Percentiles rank a stretch among this genome's conserved stretches.
Evolutionary conservation across 2,329 filamentous ascomycete species (phyloP).

Genomic region (Alternaria brassicae): DNA sequence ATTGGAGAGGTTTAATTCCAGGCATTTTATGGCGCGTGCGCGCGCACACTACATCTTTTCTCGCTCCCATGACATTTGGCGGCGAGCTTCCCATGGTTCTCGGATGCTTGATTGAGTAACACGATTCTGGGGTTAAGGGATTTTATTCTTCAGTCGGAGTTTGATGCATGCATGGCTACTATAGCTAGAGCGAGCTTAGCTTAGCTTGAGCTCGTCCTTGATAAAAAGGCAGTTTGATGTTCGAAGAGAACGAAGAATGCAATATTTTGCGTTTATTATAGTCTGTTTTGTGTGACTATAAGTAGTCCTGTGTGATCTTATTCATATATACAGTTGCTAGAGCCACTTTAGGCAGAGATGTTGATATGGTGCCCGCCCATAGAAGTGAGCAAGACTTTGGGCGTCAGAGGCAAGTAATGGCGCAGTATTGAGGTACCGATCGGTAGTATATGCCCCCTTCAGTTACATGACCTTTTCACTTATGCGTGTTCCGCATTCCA

Average conservation of each 20-base stretch:
- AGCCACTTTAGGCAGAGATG: no score
- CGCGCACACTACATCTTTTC: neutral
- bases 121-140: slow-evolving; percentile 11
- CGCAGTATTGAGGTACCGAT: no score
- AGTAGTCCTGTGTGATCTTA: no score
- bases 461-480: no score
- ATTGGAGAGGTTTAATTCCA: slow-evolving; percentile 1
- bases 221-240: neutral
- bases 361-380: no score
- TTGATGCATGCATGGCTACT: slow-evolving; percentile 9
- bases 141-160: slow-evolving; percentile 6
- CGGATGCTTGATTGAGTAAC: slow-evolving; percentile 17
- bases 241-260: slow-evolving; percentile 3
- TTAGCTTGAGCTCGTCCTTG: neutral
- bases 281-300: neutral
- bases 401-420: no score
- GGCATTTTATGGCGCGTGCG: slow-evolving; percentile 1
- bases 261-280: slow-evolving; percentile 1
- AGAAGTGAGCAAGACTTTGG: no score
- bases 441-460: no score
- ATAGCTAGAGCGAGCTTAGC: slow-evolving; percentile 2
- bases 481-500: slow-evolving; percentile 70
- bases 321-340: no score
- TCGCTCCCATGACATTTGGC: neutral
- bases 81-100: slow-evolving; percentile 1